phyloP scores from a whole-genome alignment of 1,284 basidiomycete genomes.

The Serendipita sp. region DNA sequence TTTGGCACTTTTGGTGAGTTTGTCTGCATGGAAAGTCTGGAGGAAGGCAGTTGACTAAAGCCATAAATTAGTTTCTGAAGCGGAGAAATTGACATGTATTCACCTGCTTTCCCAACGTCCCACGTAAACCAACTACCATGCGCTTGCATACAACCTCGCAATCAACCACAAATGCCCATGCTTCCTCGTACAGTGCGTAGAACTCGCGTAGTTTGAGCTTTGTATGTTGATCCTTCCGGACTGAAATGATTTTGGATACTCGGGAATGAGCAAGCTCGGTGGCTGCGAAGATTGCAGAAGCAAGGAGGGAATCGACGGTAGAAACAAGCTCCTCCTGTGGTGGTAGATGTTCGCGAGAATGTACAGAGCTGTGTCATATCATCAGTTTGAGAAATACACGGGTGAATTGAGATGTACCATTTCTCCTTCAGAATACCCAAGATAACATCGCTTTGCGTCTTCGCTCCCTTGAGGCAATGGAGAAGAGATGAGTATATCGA shows the following conservation, averaged over 20 bases:
- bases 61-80: constrained; percentile 12
- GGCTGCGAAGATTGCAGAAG: constrained; percentile 64
- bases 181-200: constrained; percentile 66
- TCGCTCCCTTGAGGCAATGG: constrained; percentile 10
- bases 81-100: constrained; percentile 15
- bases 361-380: no score
- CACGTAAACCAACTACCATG: constrained; percentile 86
- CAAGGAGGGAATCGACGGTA: constrained; percentile 40
- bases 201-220: constrained; percentile 61
- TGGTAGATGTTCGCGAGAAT: no score
- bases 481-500: constrained; percentile 12
- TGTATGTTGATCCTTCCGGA: constrained; percentile 68
- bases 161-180: constrained; percentile 79
- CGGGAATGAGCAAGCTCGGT: constrained; percentile 76
- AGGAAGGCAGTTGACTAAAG: constrained; percentile 74
- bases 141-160: constrained; percentile 74
- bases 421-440: neutral
- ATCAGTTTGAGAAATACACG: no score
- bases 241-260: constrained; percentile 61
- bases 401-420: neutral
- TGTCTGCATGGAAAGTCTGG: constrained; percentile 70
- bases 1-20: constrained; percentile 72
- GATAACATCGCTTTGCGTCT: constrained; percentile 8
- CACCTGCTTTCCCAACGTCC: constrained; percentile 69
- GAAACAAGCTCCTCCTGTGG: no score